These are phyloP conservation scores for Spathaspora hagerdaliae DNA, from an alignment of 805 yeast genomes.

Conservation along the genomic window DNA sequence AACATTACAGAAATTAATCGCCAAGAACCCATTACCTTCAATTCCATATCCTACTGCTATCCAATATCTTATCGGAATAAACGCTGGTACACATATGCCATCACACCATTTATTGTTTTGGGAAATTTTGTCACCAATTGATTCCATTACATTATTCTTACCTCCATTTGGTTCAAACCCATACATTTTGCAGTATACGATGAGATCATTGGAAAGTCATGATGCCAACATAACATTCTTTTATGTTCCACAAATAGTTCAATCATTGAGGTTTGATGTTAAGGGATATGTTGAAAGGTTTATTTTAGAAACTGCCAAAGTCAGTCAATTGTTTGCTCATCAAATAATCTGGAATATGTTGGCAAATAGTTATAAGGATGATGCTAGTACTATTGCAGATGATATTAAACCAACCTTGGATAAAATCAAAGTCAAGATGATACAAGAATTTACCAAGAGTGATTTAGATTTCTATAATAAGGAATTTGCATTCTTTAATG, in stretches of 20 bases:
- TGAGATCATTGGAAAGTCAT: constrained; percentile 83
- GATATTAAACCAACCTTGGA: constrained; percentile 80
- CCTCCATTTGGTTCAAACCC: constrained; percentile 70
- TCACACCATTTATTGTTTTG: constrained; percentile 53
- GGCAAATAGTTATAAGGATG: constrained; percentile 89
- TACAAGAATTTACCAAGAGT: constrained; percentile 50
- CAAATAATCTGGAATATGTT: constrained; percentile 98
- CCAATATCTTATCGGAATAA: constrained; percentile 44
- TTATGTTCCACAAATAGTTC: constrained; percentile 97
- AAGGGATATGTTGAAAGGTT: constrained; percentile 84
- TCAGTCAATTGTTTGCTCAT: constrained; percentile 89
- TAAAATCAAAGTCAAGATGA: constrained; percentile 62
- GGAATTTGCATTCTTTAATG: constrained; percentile 86
- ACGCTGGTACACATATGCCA: constrained; percentile 35
- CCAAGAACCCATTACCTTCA: constrained; percentile 56
- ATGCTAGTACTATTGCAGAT: constrained; percentile 78
- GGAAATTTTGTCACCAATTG: constrained; percentile 76
- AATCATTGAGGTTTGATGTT: constrained; percentile 76
- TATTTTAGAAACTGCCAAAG: constrained; percentile 87
- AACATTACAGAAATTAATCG: constrained; percentile 42
- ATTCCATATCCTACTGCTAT: constrained; percentile 56
- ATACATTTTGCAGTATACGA: constrained; percentile 74
- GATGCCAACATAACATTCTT: constrained; percentile 88
- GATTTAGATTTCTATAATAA: constrained; percentile 69
- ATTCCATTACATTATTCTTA: constrained; percentile 76